A percentile compares a stretch with the other conserved stretches of the same genome.
These are phyloP conservation scores for Diddensiella caesifluorescens DNA, from an alignment of 805 yeast genomes.

Conservation along the genomic window DNA sequence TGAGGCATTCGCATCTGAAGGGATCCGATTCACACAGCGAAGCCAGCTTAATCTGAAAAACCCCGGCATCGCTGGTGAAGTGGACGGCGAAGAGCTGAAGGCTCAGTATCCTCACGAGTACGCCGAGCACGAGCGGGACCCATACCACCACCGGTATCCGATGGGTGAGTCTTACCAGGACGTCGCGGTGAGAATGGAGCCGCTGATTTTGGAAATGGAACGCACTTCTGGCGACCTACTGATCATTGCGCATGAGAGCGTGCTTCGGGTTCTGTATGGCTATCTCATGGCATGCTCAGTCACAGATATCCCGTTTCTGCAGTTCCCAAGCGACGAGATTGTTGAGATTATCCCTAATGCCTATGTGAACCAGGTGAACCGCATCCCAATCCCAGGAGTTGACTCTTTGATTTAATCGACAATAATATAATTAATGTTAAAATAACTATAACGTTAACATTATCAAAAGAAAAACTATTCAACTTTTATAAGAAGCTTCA, in stretches of 20 bases:
- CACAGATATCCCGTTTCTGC: slow-evolving; percentile 72
- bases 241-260: slow-evolving; percentile 89
- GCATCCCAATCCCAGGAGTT: slow-evolving; percentile 23
- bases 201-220: slow-evolving; percentile 88
- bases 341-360: slow-evolving; percentile 87
- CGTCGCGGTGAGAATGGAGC: slow-evolving; percentile 89
- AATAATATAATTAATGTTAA: background rate
- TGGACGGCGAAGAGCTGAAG: slow-evolving; percentile 56
- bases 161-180: slow-evolving; percentile 96
- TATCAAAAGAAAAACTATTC: slow-evolving; percentile 12
- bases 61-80: slow-evolving; percentile 79
- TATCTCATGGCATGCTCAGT: slow-evolving; percentile 90
- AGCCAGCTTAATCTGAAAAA: slow-evolving; percentile 82
- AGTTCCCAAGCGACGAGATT: slow-evolving; percentile 75
- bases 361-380: slow-evolving; percentile 37
- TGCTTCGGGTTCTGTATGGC: slow-evolving; percentile 84
- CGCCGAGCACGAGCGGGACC: slow-evolving; percentile 61
- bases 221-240: slow-evolving; percentile 74
- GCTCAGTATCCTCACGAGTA: slow-evolving; percentile 63
- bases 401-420: slow-evolving; percentile 4
- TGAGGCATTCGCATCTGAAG: slow-evolving; percentile 51
- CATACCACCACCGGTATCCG: slow-evolving; percentile 88
- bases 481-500: slow-evolving; percentile 25
- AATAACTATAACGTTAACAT: background rate
- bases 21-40: slow-evolving; percentile 65